Evolutionary conservation across 139 green algal genomes (phyloP).

Genomic region (Protoeuglena noctilucae): DNA sequence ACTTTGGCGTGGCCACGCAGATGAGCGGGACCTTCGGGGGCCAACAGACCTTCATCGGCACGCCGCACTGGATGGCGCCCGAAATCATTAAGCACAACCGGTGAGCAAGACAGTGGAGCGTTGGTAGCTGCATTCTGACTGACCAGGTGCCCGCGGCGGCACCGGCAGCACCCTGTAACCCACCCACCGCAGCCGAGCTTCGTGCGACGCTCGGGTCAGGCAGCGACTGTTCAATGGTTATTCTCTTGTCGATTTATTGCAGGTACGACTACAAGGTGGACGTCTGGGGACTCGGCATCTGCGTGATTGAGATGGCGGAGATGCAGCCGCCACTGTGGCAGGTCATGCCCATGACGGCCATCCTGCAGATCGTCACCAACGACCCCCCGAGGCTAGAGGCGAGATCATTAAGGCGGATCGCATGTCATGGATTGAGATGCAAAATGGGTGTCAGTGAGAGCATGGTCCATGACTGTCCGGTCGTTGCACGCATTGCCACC

Average conservation of each 20-base stretch:
- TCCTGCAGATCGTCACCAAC: slow-evolving; percentile 83
- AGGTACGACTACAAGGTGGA: slow-evolving; percentile 89
- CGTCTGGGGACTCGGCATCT: slow-evolving; percentile 82
- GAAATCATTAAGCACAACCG: slow-evolving; percentile 87
- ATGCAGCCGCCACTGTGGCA: slow-evolving; percentile 54
- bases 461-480: background rate
- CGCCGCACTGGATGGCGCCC: slow-evolving; percentile 91
- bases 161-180: too few species aligned
- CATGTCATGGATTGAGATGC: background rate
- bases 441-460: background rate
- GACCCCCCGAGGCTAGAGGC: too few species aligned
- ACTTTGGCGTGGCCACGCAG: slow-evolving; percentile 68
- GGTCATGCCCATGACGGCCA: slow-evolving; percentile 82
- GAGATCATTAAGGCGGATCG: background rate
- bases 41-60: slow-evolving; percentile 90
- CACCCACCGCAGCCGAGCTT: too few species aligned
- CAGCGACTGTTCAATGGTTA: too few species aligned
- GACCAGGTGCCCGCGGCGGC: too few species aligned
- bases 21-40: slow-evolving; percentile 74
- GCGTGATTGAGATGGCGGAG: slow-evolving; percentile 84
- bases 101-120: too few species aligned
- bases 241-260: too few species aligned
- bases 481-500: too few species aligned
- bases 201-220: too few species aligned
- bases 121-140: too few species aligned